Conservation (phyloP, 164 flowering plant species). For the Annona cherimola region DNA sequence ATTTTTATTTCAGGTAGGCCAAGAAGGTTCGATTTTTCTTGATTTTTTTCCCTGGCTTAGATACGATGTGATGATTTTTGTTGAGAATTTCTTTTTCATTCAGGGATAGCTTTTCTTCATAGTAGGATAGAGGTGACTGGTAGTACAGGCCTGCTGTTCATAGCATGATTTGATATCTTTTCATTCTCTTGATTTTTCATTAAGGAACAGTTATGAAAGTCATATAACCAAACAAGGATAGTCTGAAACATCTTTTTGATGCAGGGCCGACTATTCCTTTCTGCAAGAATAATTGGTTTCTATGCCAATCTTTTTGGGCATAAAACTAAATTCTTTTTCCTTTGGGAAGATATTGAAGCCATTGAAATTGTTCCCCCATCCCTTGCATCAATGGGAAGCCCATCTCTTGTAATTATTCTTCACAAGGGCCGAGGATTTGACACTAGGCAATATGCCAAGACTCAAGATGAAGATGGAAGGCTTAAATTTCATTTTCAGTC, state of each 20-base stretch:
- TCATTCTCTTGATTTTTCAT: not conserved
- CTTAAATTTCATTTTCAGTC: conserved; percentile 70
- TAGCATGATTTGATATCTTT: too few relatives aligned
- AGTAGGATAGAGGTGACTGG: too few relatives aligned
- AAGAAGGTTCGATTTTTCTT: too few relatives aligned
- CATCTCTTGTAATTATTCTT: conserved; percentile 50
- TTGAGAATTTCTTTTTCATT: too few relatives aligned
- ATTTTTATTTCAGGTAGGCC: too few relatives aligned
- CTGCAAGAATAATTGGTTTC: conserved; percentile 78
- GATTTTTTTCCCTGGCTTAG: too few relatives aligned
- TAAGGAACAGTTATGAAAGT: too few relatives aligned
- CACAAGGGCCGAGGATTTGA: conserved; percentile 63
- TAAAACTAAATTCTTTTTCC: conserved; percentile 71
- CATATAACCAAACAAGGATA: too few relatives aligned
- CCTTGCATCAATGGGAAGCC: conserved; percentile 68
- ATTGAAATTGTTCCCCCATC: conserved; percentile 64
- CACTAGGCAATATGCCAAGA: conserved; percentile 67
- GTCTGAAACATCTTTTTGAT: conserved; percentile 8
- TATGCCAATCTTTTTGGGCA: conserved; percentile 73
- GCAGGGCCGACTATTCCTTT: conserved; percentile 76
- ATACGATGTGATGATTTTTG: too few relatives aligned
- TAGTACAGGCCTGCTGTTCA: too few relatives aligned
- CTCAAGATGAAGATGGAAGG: conserved; percentile 78
- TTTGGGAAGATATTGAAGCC: conserved; percentile 87
- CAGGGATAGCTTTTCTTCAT: too few relatives aligned